Conservation (phyloP, 1,284 basidiomycete genomes). For the Leccinum pseudoinsigne region DNA sequence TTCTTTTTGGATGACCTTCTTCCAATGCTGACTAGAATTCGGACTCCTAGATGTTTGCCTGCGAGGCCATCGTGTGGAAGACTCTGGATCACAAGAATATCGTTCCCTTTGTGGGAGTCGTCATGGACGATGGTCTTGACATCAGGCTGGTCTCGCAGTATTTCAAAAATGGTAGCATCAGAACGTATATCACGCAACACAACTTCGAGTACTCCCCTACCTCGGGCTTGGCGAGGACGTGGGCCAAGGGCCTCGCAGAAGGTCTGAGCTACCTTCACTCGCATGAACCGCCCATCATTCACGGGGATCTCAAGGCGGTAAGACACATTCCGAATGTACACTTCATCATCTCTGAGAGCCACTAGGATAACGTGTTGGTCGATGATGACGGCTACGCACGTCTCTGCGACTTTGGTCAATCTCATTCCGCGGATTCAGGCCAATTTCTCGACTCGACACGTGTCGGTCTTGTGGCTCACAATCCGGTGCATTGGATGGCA, state of each 20-base stretch:
- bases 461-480: constrained; percentile 17
- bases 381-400: constrained; percentile 27
- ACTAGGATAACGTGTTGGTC: constrained; percentile 37
- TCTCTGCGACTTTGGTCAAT: constrained; percentile 40
- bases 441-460: constrained; percentile 27
- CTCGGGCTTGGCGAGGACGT: constrained; percentile 21
- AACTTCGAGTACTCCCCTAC: constrained; percentile 17
- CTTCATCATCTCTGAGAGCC: constrained; percentile 6
- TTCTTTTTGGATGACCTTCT: background rate
- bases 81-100: constrained; percentile 30
- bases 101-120: constrained; percentile 27
- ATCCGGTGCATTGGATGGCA: constrained; percentile 29
- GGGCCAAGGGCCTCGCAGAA: constrained; percentile 30
- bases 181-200: constrained; percentile 22
- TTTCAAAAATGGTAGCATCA: constrained; percentile 38
- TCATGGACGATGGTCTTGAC: constrained; percentile 12
- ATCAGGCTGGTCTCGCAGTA: constrained; percentile 40
- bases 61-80: constrained; percentile 33
- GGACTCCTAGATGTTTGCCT: constrained; percentile 23
- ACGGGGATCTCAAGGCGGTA: constrained; percentile 41
- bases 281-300: constrained; percentile 34
- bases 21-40: constrained; percentile 6
- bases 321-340: constrained; percentile 12
- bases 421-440: constrained; percentile 26
- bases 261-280: constrained; percentile 38